Percentiles rank a stretch among this genome's conserved stretches.
phyloP scores from a whole-genome alignment of 139 green algal species.

The Chlorella sp. region DNA sequence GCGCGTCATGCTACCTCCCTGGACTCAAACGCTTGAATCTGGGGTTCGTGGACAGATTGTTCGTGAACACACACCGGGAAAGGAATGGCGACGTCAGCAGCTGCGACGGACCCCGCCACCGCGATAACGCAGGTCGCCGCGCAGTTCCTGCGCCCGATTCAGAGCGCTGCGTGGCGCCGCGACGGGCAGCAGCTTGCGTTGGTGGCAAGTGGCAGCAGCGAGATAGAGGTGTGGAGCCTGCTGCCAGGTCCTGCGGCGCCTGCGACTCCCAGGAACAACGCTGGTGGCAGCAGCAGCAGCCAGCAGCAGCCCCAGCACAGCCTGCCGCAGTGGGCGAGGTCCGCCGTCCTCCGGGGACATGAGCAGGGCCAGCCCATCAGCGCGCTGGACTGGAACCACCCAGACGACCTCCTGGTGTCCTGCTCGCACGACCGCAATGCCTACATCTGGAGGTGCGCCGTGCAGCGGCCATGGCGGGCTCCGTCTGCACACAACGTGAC shows the following conservation, averaged over 20 bases:
- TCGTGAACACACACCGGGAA: too few species aligned
- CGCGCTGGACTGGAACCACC: not conserved
- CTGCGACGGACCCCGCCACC: too few species aligned
- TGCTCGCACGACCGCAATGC: not conserved
- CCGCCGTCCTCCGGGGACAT: not conserved
- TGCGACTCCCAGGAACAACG: too few species aligned
- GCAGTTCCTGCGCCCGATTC: not conserved
- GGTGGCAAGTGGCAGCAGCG: not conserved
- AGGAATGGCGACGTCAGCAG: too few species aligned
- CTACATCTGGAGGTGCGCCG: not conserved
- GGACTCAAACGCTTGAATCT: too few species aligned
- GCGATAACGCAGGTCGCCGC: not conserved
- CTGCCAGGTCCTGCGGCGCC: too few species aligned
- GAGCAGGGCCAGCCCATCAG: not conserved
- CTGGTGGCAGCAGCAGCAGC: too few species aligned
- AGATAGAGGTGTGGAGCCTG: not conserved
- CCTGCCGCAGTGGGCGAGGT: not conserved
- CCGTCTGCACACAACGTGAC: too few species aligned
- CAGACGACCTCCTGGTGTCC: not conserved
- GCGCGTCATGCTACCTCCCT: too few species aligned
- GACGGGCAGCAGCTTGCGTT: not conserved
- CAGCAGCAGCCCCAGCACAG: not conserved
- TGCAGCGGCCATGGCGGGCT: too few species aligned
- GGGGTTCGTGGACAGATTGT: too few species aligned
- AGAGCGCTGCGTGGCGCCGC: not conserved